phyloP scores from a whole-genome alignment of 768 basidiomycete species.

The Collybia sp. region DNA sequence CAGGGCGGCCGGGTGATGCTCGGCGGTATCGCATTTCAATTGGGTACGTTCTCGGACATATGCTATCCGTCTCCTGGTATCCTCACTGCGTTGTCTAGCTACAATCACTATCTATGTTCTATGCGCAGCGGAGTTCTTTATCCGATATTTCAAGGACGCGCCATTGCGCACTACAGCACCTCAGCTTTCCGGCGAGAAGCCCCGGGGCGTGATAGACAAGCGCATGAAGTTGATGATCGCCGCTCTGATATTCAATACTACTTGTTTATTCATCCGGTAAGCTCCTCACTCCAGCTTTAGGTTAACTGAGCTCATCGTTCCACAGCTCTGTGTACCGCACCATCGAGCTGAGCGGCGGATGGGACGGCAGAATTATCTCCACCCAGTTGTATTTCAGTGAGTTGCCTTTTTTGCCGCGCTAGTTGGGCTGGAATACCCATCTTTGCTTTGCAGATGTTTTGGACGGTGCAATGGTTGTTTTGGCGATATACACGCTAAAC shows the following conservation, averaged over 20 bases:
- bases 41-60: constrained; percentile 13
- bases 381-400: constrained; percentile 45
- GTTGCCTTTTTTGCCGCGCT: constrained; percentile 9
- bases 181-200: background rate
- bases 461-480: constrained; percentile 43
- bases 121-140: constrained; percentile 39
- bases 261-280: constrained; percentile 47
- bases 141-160: constrained; percentile 28
- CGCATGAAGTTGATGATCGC: constrained; percentile 24
- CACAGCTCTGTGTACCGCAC: constrained; percentile 46
- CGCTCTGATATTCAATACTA: constrained; percentile 31
- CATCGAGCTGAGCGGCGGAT: constrained; percentile 44
- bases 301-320: background rate
- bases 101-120: constrained; percentile 35
- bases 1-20: constrained; percentile 49
- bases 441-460: constrained; percentile 29
- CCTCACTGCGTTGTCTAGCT: constrained; percentile 12
- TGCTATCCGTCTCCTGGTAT: background rate
- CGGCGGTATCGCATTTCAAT: constrained; percentile 46
- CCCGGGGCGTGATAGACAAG: constrained; percentile 9
- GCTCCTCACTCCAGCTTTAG: constrained; percentile 4
- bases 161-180: constrained; percentile 20
- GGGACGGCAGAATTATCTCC: constrained; percentile 42
- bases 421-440: too few species aligned
- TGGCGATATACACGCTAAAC: constrained; percentile 42